Conservation (phyloP, 805 yeast genomes). For the Maudiozyma saulgeensis region DNA sequence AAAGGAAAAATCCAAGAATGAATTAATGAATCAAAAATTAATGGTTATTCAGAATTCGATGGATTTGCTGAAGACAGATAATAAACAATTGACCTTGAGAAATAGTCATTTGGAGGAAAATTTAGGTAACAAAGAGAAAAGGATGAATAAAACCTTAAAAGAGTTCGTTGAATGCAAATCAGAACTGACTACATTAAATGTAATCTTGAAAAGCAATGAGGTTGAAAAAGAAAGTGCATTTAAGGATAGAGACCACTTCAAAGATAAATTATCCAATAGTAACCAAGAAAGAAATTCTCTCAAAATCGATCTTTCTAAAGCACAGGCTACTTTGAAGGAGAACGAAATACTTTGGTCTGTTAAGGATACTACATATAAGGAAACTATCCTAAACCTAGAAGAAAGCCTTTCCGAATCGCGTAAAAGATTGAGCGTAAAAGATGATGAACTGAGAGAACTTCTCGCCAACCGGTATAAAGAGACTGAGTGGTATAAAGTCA, state of each 20-base stretch:
- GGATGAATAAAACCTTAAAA: constrained; percentile 39
- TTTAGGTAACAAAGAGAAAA: constrained; percentile 39
- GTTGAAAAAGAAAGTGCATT: constrained; percentile 48
- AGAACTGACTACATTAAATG: constrained; percentile 33
- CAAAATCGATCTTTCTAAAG: constrained; percentile 45
- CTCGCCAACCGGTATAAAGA: constrained; percentile 35
- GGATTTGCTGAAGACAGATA: constrained; percentile 6
- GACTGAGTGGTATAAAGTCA: constrained; percentile 47
- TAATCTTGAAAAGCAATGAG: constrained; percentile 38
- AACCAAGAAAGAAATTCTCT: constrained; percentile 51
- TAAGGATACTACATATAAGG: constrained; percentile 38
- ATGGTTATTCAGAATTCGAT: not conserved
- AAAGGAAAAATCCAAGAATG: constrained; percentile 36
- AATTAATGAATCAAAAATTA: not conserved
- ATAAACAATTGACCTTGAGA: constrained; percentile 34
- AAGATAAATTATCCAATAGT: constrained; percentile 43
- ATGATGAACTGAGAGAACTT: constrained; percentile 34
- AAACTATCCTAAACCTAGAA: constrained; percentile 43
- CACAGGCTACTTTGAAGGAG: constrained; percentile 55
- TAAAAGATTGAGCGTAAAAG: constrained; percentile 1
- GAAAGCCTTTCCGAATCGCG: constrained; percentile 24
- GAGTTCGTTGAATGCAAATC: constrained; percentile 49
- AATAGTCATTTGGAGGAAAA: constrained; percentile 34
- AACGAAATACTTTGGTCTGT: constrained; percentile 45
- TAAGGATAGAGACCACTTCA: constrained; percentile 40